A percentile compares a stretch with the other conserved stretches of the same genome.
phyloP scores from a whole-genome alignment of 225 moss, liverwort and hornwort genomes.

The Lunularia cruciata region DNA sequence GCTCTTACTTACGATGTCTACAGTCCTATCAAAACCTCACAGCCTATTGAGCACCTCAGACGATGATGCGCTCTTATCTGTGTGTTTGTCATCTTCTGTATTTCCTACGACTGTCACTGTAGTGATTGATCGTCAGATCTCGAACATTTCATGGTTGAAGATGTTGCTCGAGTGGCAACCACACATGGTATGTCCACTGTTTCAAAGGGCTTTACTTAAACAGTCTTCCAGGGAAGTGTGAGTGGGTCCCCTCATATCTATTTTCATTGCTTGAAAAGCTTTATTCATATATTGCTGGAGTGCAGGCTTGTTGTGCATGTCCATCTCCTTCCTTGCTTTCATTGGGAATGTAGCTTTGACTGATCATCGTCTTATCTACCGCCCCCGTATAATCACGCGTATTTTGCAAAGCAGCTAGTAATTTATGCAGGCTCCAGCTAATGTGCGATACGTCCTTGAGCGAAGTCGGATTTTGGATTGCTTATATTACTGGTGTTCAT shows the following conservation, averaged over 20 bases:
- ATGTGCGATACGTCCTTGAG: not conserved
- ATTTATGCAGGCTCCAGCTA: conserved; percentile 3
- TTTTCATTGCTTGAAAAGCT: not conserved
- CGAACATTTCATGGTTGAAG: not conserved
- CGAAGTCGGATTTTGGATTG: not conserved
- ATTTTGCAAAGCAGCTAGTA: not conserved
- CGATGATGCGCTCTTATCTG: conserved; percentile 8
- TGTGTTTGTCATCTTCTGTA: not conserved
- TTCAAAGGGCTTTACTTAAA: not conserved
- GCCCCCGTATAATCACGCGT: not conserved
- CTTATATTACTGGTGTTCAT: not conserved
- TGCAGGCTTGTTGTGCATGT: conserved; percentile 7
- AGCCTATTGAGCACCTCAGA: not conserved
- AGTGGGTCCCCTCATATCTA: conserved; percentile 7
- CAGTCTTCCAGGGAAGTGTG: not conserved
- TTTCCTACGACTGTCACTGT: conserved; percentile 4
- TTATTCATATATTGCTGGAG: not conserved
- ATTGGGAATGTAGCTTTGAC: conserved; percentile 1
- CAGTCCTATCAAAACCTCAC: not conserved
- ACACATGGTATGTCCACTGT: not conserved
- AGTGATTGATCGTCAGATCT: not conserved
- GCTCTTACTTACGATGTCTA: not conserved
- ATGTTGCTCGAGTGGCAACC: not conserved
- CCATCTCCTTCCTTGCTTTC: too few species aligned
- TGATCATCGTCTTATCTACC: conserved; percentile 4